phyloP scores from a whole-genome alignment of 106 monocot species.

The Triglochin maritima region DNA sequence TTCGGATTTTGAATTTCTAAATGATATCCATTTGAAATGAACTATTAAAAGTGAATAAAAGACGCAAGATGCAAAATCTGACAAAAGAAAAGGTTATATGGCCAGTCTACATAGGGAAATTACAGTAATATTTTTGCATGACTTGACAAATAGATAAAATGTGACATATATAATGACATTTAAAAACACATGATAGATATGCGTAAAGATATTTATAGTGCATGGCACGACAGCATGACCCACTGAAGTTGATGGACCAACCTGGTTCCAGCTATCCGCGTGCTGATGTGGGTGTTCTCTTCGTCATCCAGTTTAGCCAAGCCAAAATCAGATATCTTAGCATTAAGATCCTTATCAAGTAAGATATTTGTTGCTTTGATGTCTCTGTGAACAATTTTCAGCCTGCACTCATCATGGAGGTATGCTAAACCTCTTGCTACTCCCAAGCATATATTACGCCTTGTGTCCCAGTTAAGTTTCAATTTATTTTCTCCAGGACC shows the following conservation, averaged over 20 bases:
- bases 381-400: conserved; percentile 2
- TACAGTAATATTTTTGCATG: background rate
- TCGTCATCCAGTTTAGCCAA: conserved; percentile 10
- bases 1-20: no score
- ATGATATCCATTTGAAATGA: no score
- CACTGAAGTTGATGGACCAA: background rate
- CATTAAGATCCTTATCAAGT: no score
- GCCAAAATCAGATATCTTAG: background rate
- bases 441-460: conserved; percentile 10
- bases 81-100: background rate
- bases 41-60: background rate
- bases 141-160: no score
- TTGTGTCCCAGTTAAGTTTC: conserved; percentile 9
- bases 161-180: no score
- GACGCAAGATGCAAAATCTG: background rate
- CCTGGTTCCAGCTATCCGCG: conserved; percentile 8
- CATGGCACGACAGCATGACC: no score
- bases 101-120: background rate
- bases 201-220: no score
- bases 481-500: background rate
- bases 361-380: no score
- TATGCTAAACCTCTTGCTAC: background rate
- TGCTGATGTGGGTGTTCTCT: conserved; percentile 5
- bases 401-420: conserved; percentile 9
- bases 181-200: no score